A percentile compares a stretch with the other conserved stretches of the same genome.
phyloP scores from a whole-genome alignment of 805 yeast species.

The Danielozyma ontarioensis region DNA sequence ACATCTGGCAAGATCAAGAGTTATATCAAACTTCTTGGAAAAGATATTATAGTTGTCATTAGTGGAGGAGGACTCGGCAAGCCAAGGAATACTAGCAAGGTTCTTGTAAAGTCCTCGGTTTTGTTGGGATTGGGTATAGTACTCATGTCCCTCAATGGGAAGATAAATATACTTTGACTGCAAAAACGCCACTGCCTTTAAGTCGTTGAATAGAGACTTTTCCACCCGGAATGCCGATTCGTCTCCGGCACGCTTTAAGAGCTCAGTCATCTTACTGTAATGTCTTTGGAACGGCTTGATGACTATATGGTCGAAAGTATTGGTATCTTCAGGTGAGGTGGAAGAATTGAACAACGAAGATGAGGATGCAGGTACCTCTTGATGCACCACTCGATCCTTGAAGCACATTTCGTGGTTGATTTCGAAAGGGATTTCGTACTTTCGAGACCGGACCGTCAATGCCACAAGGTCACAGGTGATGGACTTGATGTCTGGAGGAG shows the following conservation, averaged over 20 bases:
- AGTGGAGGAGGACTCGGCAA: conserved; percentile 3
- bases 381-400: conserved; percentile 23
- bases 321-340: conserved; percentile 14
- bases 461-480: conserved; percentile 30
- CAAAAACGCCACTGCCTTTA: conserved; percentile 29
- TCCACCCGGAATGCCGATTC: conserved; percentile 27
- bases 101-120: conserved; percentile 17
- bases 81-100: conserved; percentile 28
- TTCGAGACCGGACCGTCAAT: conserved; percentile 29
- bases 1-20: conserved; percentile 23
- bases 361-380: background rate
- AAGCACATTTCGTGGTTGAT: conserved; percentile 37
- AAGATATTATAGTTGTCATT: conserved; percentile 14
- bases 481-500: conserved; percentile 31
- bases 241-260: conserved; percentile 31
- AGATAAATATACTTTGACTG: conserved; percentile 31
- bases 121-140: conserved; percentile 7
- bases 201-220: conserved; percentile 29
- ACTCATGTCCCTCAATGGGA: conserved; percentile 15
- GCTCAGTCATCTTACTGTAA: conserved; percentile 17
- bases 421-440: conserved; percentile 35
- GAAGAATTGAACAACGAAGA: background rate
- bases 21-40: conserved; percentile 24
- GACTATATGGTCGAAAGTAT: conserved; percentile 28
- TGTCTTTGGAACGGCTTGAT: conserved; percentile 25